Evolutionary conservation across 1,284 basidiomycete genomes (phyloP), one percentile per base, ranked within the genome.

Genomic region (Phylloboletellus chloephorus): DNA sequence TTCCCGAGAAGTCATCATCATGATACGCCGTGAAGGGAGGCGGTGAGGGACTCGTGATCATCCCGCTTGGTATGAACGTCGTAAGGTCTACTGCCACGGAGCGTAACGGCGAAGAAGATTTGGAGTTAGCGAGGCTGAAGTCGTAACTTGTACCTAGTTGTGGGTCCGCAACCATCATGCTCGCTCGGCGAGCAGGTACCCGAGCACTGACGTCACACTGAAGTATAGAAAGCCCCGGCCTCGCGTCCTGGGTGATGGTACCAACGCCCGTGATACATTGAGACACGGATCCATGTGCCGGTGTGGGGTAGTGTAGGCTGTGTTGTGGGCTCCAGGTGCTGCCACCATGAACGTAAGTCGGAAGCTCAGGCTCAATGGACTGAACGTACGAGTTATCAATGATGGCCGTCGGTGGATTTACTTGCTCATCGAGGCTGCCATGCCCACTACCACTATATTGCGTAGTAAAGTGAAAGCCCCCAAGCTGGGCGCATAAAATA

Each of bases 201-300:
- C 49, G 46, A 20, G 30, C 5, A 34, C 37, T 60, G 56, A 60
- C 51, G 51, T 61, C 59, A 58, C 46, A 43, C 34, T 34, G 44
- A 31, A 46, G 36, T 8, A 43, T 17, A 43, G 46, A 22, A 34
- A 46, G 46, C n/a, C 32, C 48, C 30, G 43, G 35, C 51, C 55
- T 60, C 56, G 44, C 53, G 47, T 49, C 51, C 49, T 62, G 51
- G 52, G 58, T 24, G 28, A 59, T 55, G 39, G 30, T 8, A 33
- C 46, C 34, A 25, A 41, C 32, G 39, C 36, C 31, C 19, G 43
- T 43, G 28, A 52, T 30, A 11, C n/a, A 41, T 25, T 31, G 53
- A 19, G 58, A 50, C 24, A 60, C 24, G 52, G 47, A 48, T 31
- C 37, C 46, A 47, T 46, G 49, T 29, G 38, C 42, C 0, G 53